Conservation (phyloP, 176 grass and related monocot species). For the Puccinellia tenuiflora region DNA sequence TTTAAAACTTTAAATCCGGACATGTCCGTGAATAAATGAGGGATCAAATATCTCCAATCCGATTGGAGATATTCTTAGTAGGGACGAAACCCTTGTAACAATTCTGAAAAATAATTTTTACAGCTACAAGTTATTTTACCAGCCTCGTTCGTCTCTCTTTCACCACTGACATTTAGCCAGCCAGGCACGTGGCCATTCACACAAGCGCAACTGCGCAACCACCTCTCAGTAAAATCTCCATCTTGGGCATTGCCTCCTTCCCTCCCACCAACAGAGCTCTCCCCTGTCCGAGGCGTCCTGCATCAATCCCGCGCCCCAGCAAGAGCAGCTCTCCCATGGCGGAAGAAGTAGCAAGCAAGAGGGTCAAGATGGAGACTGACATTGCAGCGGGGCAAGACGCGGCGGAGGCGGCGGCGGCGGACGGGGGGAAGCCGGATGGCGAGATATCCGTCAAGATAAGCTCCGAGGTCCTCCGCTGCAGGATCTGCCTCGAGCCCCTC, state of each 20-base stretch:
- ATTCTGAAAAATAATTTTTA: no score
- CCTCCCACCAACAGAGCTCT: not conserved
- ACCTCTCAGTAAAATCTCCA: not conserved
- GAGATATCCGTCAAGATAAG: not conserved
- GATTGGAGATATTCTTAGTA: no score
- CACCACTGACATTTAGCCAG: not conserved
- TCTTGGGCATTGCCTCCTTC: not conserved
- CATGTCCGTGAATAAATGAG: no score
- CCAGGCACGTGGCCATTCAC: not conserved
- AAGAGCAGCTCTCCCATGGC: not conserved
- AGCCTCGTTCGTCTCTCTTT: not conserved
- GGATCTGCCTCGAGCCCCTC: not conserved
- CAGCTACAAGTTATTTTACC: no score
- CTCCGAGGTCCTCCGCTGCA: not conserved
- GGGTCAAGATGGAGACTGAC: not conserved
- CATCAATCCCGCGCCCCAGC: not conserved
- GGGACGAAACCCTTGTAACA: no score
- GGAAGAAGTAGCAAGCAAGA: not conserved
- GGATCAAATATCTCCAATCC: no score
- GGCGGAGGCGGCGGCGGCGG: not conserved
- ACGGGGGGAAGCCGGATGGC: not conserved
- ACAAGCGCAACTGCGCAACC: not conserved
- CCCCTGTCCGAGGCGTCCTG: not conserved
- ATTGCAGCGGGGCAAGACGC: not conserved
- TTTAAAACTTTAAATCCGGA: no score